phyloP scores from a whole-genome alignment of 179 eudicot species.

The Dionaea muscipula region DNA sequence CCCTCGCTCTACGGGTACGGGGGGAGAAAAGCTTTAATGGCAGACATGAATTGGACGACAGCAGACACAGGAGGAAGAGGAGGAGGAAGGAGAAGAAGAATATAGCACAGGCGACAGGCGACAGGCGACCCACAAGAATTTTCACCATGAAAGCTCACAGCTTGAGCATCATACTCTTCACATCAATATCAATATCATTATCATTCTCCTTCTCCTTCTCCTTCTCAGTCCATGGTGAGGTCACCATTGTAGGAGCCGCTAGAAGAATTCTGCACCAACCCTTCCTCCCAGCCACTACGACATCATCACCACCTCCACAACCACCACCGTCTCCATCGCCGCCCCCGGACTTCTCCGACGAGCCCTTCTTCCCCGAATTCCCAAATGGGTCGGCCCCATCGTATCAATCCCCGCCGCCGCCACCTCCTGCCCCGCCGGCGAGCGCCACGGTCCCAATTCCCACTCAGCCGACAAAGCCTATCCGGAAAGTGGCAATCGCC shows the following conservation, averaged over 20 bases:
- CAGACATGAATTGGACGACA: background rate
- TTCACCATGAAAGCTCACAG: conserved; percentile 34
- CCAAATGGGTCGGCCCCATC: conserved; percentile 24
- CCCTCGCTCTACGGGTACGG: no score
- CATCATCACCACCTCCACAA: conserved; percentile 21
- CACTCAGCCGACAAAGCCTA: conserved; percentile 38
- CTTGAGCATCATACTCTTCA: conserved; percentile 21
- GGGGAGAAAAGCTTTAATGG: no score
- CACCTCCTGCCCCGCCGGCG: conserved; percentile 13
- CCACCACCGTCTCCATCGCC: conserved; percentile 29
- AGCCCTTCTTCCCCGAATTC: conserved; percentile 43
- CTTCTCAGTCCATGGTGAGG: conserved; percentile 14
- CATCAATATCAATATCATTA: conserved; percentile 21
- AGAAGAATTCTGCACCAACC: conserved; percentile 71
- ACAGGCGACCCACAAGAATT: conserved; percentile 7
- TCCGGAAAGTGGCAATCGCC: conserved; percentile 55
- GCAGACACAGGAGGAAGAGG: conserved; percentile 5
- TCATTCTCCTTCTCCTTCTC: no score
- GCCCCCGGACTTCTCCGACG: conserved; percentile 21
- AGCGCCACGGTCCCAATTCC: conserved; percentile 23
- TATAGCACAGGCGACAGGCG: conserved; percentile 18
- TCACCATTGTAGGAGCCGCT: conserved; percentile 11
- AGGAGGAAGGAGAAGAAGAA: conserved; percentile 15
- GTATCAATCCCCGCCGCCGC: conserved; percentile 30
- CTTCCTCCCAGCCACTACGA: conserved; percentile 29